Evolutionary conservation across 352 stramenopile species (phyloP).

Genomic region (Globisporangium parvum): DNA sequence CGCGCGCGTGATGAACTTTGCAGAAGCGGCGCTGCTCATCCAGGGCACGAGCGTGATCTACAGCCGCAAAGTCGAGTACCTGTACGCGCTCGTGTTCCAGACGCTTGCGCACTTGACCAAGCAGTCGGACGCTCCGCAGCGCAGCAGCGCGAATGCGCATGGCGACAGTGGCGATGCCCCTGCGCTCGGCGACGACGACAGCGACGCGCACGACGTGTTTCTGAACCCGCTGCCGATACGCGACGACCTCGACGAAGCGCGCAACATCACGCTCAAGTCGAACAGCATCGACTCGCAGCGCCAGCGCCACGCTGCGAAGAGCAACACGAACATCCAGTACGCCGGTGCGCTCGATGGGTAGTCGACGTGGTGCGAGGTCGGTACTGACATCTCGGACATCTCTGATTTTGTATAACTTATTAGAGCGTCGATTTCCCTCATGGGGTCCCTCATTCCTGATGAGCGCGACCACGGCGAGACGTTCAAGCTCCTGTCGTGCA

Average conservation of each 20-base stretch:
- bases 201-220: constrained; percentile 32
- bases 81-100: constrained; percentile 91
- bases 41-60: constrained; percentile 93
- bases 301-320: constrained; percentile 21
- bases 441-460: constrained; percentile 73
- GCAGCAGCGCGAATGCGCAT: constrained; percentile 10
- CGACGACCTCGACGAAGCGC: constrained; percentile 55
- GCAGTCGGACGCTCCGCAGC: constrained; percentile 32
- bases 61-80: constrained; percentile 93
- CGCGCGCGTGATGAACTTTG: constrained; percentile 86
- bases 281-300: constrained; percentile 7
- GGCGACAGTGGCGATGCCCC: constrained; percentile 16
- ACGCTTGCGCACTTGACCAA: constrained; percentile 78
- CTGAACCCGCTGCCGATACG: constrained; percentile 56
- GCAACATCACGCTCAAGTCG: constrained; percentile 50
- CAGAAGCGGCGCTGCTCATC: constrained; percentile 90
- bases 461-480: constrained; percentile 76
- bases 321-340: constrained; percentile 67
- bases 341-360: no score
- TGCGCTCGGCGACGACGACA: constrained; percentile 15
- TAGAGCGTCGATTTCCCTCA: constrained; percentile 69
- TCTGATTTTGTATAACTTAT: neutral
- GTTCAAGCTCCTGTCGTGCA: constrained; percentile 82
- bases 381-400: constrained; percentile 5
- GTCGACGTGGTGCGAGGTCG: no score